phyloP scores from a whole-genome alignment of 306 rosid genomes.

The Sphenostylis stenocarpa region DNA sequence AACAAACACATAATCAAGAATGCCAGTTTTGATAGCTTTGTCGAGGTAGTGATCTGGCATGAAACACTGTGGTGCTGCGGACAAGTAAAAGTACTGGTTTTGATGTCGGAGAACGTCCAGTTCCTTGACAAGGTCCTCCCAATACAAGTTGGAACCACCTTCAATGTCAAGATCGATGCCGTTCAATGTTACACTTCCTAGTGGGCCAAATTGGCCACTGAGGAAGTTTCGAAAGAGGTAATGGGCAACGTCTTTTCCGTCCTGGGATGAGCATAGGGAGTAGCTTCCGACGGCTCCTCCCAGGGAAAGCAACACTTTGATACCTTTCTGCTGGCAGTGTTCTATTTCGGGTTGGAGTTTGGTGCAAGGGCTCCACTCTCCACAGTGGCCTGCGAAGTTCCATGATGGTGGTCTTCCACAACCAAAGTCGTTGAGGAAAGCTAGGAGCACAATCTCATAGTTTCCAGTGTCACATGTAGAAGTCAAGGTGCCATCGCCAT shows the following conservation, averaged over 20 bases:
- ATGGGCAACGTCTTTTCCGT: not conserved
- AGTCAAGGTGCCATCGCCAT: too few species aligned
- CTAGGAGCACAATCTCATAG: not conserved
- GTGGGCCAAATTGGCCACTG: not conserved
- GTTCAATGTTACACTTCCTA: constrained; percentile 12
- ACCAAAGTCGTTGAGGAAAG: not conserved
- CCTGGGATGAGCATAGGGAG: not conserved
- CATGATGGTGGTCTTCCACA: not conserved
- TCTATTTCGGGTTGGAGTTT: not conserved
- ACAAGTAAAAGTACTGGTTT: constrained; percentile 26
- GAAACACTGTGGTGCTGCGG: constrained; percentile 58
- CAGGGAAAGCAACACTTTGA: constrained; percentile 25
- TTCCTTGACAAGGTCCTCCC: constrained; percentile 44
- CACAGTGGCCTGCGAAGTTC: constrained; percentile 18
- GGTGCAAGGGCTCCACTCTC: not conserved
- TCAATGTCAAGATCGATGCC: constrained; percentile 42
- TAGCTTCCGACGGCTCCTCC: not conserved
- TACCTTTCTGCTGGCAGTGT: not conserved
- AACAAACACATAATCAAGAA: constrained; percentile 52
- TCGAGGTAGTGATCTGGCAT: constrained; percentile 23
- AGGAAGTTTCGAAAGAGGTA: not conserved
- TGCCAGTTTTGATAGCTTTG: constrained; percentile 44
- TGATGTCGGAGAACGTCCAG: constrained; percentile 17
- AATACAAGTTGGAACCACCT: constrained; percentile 23
- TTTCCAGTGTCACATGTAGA: not conserved